These are phyloP conservation scores for Kockovaella imperatae DNA, from an alignment of 768 basidiomycete genomes.

Conservation along the genomic window DNA sequence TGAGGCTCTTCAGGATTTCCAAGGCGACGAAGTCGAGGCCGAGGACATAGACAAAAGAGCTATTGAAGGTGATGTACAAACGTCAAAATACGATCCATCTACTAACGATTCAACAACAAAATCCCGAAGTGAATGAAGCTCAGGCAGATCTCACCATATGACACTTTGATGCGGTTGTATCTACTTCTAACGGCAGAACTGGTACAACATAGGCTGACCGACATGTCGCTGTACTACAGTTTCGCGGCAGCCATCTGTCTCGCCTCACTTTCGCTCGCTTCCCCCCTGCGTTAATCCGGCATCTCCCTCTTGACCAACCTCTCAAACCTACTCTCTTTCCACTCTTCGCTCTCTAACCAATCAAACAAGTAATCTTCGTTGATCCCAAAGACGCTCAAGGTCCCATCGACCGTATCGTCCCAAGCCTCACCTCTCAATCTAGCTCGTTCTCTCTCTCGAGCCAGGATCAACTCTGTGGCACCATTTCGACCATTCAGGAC, in stretches of 20 bases:
- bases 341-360: constrained; percentile 34
- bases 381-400: constrained; percentile 37
- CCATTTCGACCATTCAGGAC: constrained; percentile 40
- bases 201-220: too few relatives aligned
- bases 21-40: too few relatives aligned
- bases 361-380: constrained; percentile 37
- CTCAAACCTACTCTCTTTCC: constrained; percentile 41
- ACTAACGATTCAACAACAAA: too few relatives aligned
- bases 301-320: constrained; percentile 38
- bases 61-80: too few relatives aligned
- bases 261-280: neutral
- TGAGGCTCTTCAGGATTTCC: too few relatives aligned
- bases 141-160: too few relatives aligned
- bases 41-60: too few relatives aligned
- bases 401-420: constrained; percentile 35
- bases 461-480: constrained; percentile 35
- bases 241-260: neutral
- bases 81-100: too few relatives aligned
- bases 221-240: too few relatives aligned
- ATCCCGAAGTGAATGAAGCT: too few relatives aligned
- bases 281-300: constrained; percentile 34
- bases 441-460: constrained; percentile 38
- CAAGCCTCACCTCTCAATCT: constrained; percentile 34
- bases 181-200: too few relatives aligned
- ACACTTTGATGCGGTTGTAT: too few relatives aligned